phyloP scores from a whole-genome alignment of 2,329 filamentous ascomycete genomes.

The Trichoderma sp. region DNA sequence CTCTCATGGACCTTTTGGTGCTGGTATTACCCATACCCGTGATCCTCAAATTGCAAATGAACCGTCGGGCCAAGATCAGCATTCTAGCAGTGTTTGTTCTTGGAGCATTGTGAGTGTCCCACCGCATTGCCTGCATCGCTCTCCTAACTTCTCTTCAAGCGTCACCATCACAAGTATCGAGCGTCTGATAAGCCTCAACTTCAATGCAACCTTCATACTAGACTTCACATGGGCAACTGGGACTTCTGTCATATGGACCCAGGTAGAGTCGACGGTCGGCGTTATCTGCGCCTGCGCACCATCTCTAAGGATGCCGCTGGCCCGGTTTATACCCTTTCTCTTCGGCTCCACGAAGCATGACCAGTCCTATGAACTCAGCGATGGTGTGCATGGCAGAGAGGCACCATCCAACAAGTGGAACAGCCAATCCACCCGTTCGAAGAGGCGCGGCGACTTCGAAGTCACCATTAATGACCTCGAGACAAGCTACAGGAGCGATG shows the following conservation, averaged over 20 bases:
- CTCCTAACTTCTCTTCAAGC: conserved; percentile 13
- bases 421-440: conserved; percentile 1
- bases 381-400: background rate
- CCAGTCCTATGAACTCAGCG: conserved; percentile 8
- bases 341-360: conserved; percentile 15
- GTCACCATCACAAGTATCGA: conserved; percentile 19
- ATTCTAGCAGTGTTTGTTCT: conserved; percentile 16
- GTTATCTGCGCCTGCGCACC: conserved; percentile 22
- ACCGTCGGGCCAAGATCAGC: conserved; percentile 17
- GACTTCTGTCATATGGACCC: conserved; percentile 18
- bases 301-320: conserved; percentile 14
- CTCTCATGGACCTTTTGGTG: conserved; percentile 17
- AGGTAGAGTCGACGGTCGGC: conserved; percentile 20
- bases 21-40: conserved; percentile 15
- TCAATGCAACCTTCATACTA: conserved; percentile 15
- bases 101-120: conserved; percentile 8
- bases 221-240: conserved; percentile 22
- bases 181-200: conserved; percentile 19
- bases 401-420: conserved; percentile 13
- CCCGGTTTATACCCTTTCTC: conserved; percentile 4
- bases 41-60: conserved; percentile 16
- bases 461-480: conserved; percentile 12
- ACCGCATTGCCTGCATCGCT: too few relatives aligned
- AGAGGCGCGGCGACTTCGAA: background rate
- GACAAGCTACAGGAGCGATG: conserved; percentile 10